Percentiles rank a stretch among this genome's conserved stretches.
These are phyloP conservation scores for Phialemoniopsis sp. DNA, from an alignment of 2,329 filamentous ascomycete species.

Conservation along the genomic window DNA sequence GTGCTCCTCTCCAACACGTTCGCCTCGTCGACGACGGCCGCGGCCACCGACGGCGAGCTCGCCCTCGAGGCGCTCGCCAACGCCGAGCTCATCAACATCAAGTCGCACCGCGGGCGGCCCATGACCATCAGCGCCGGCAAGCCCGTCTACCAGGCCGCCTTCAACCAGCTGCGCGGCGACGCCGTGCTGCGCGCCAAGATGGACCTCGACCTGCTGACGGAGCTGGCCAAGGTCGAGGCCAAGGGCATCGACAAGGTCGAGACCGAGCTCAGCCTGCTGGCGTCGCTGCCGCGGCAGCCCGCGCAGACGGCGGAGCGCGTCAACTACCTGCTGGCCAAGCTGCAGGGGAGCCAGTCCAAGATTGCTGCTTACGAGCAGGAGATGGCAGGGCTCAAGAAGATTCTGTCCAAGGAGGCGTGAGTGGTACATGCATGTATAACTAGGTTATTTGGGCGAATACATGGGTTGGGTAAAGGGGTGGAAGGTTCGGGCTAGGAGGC, in stretches of 20 bases:
- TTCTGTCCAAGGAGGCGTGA: constrained; percentile 40
- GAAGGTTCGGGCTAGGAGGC: no score
- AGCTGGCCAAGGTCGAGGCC: constrained; percentile 68
- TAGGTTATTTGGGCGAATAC: not conserved
- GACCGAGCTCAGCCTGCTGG: constrained; percentile 69
- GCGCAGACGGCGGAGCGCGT: constrained; percentile 62
- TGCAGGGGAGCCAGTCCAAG: constrained; percentile 70
- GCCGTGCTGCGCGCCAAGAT: constrained; percentile 69
- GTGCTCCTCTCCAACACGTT: constrained; percentile 75
- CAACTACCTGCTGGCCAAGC: constrained; percentile 69
- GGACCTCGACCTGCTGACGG: constrained; percentile 64
- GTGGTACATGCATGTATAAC: not conserved
- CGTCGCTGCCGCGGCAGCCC: constrained; percentile 65
- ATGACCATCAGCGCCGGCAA: constrained; percentile 74
- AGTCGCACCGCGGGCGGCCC: constrained; percentile 70
- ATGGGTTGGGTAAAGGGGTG: no score
- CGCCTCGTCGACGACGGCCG: constrained; percentile 45
- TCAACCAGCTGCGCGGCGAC: constrained; percentile 67
- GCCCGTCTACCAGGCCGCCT: constrained; percentile 83
- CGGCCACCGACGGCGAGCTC: constrained; percentile 60
- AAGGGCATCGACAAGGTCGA: constrained; percentile 76
- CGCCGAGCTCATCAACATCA: constrained; percentile 79
- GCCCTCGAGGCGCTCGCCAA: constrained; percentile 78
- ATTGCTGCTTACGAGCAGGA: constrained; percentile 71
- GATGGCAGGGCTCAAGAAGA: constrained; percentile 67